Evolutionary conservation across 2,329 filamentous ascomycete species (phyloP).

Genomic region (Alternaria ethzedia): DNA sequence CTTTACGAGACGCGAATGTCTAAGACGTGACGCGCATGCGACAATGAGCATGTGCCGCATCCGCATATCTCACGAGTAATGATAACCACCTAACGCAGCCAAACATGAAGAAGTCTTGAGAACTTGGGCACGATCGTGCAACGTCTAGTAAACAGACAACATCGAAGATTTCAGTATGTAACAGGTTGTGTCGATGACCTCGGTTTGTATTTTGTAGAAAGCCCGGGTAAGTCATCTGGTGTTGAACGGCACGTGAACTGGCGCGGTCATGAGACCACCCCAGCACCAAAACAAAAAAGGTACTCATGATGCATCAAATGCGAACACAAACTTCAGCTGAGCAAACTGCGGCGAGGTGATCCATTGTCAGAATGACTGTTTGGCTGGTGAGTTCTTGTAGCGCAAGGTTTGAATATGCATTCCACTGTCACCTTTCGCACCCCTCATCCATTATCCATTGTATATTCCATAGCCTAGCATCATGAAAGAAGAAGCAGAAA

Average conservation of each 20-base stretch:
- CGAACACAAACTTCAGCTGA: slow-evolving; percentile 17
- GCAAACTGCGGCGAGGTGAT: slow-evolving; percentile 2
- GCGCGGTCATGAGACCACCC: slow-evolving; percentile 8
- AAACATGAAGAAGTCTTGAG: background rate
- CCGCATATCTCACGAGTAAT: background rate
- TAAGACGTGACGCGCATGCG: slow-evolving; percentile 5
- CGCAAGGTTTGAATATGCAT: slow-evolving; percentile 5
- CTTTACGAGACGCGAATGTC: background rate
- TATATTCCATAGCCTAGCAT: background rate
- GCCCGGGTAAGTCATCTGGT: background rate
- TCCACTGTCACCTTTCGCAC: background rate
- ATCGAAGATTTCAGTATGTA: background rate
- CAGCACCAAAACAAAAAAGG: background rate
- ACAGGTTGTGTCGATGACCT: background rate
- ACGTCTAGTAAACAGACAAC: background rate
- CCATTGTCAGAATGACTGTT: slow-evolving; percentile 11
- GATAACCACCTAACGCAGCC: background rate
- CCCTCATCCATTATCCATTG: background rate
- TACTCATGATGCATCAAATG: slow-evolving; percentile 11
- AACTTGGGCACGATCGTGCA: background rate
- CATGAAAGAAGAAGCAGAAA: slow-evolving; percentile 27
- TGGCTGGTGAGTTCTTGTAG: slow-evolving; percentile 5
- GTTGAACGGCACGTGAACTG: slow-evolving; percentile 7
- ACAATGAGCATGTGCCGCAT: slow-evolving; percentile 4
- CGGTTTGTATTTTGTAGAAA: background rate